A percentile compares a stretch with the other conserved stretches of the same genome.
These are phyloP conservation scores for Talaromyces adpressus DNA, from an alignment of 495 filamentous ascomycete genomes.

Conservation along the genomic window DNA sequence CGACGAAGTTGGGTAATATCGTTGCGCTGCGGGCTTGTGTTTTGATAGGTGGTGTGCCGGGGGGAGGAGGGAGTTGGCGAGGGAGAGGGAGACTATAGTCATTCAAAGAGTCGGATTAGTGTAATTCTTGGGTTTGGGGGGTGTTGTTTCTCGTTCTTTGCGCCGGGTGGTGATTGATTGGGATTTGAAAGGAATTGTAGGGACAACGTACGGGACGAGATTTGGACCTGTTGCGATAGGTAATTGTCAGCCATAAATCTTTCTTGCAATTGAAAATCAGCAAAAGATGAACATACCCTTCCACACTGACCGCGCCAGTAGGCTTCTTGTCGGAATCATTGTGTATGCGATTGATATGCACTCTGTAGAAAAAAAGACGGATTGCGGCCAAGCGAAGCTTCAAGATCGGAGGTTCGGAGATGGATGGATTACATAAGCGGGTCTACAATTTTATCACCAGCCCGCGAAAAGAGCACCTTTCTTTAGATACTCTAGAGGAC, in stretches of 20 bases:
- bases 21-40: constrained; percentile 88
- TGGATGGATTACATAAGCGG: constrained; percentile 1
- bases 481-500: too few species aligned
- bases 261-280: neutral
- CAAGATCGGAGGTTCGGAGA: neutral
- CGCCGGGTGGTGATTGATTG: neutral
- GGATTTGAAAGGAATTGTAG: neutral
- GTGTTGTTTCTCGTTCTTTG: neutral
- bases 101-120: neutral
- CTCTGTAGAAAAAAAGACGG: neutral
- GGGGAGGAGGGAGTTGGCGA: constrained; percentile 37
- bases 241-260: neutral
- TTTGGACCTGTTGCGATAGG: constrained; percentile 38
- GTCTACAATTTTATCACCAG: neutral
- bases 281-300: constrained; percentile 46
- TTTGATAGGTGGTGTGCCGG: constrained; percentile 67
- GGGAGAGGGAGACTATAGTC: constrained; percentile 36
- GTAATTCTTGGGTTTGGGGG: neutral
- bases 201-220: constrained; percentile 44
- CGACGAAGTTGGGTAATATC: constrained; percentile 94
- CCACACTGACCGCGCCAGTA: constrained; percentile 64
- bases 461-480: too few species aligned
- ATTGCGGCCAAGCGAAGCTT: constrained; percentile 1
- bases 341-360: constrained; percentile 12
- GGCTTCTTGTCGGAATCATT: constrained; percentile 56